Evolutionary conservation across 2,329 filamentous ascomycete genomes (phyloP).

Genomic region (Aspergillus hortae): DNA sequence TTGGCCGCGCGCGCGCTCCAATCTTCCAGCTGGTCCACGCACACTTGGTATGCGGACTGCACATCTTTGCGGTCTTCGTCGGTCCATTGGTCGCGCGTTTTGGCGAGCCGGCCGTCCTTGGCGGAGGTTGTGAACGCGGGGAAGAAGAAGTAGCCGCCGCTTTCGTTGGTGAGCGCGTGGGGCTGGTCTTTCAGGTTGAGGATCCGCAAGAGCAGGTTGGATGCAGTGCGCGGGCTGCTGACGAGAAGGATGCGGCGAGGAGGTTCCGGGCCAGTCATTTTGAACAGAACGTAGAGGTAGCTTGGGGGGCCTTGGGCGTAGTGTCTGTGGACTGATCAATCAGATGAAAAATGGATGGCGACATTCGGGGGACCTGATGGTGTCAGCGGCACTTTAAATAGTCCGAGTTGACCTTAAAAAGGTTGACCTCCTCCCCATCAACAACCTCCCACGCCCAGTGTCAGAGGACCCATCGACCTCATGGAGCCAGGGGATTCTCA

Average conservation of each 20-base stretch:
- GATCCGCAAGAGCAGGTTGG: constrained; percentile 30
- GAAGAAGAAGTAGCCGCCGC: constrained; percentile 30
- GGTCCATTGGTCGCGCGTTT: constrained; percentile 24
- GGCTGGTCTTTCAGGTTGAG: constrained; percentile 29
- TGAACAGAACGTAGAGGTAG: neutral
- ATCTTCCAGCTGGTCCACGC: constrained; percentile 25
- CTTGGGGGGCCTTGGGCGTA: neutral
- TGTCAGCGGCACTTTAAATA: constrained; percentile 5
- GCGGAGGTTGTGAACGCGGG: constrained; percentile 7
- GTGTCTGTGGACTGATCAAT: constrained; percentile 3
- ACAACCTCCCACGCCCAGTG: no score
- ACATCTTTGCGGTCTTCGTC: constrained; percentile 21
- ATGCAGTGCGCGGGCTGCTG: constrained; percentile 29
- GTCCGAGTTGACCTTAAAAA: neutral
- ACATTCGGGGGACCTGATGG: constrained; percentile 2
- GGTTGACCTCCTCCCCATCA: neutral
- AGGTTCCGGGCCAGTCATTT: neutral
- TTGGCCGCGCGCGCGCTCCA: constrained; percentile 17
- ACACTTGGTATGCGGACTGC: constrained; percentile 21
- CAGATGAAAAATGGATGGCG: constrained; percentile 5
- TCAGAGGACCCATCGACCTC: no score
- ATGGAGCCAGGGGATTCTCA: neutral
- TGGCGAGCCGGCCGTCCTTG: constrained; percentile 13
- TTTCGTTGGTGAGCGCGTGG: constrained; percentile 14
- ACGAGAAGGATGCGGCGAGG: constrained; percentile 19